Evolutionary conservation across 805 yeast genomes (phyloP).

Genomic region (Clavispora asparagi): DNA sequence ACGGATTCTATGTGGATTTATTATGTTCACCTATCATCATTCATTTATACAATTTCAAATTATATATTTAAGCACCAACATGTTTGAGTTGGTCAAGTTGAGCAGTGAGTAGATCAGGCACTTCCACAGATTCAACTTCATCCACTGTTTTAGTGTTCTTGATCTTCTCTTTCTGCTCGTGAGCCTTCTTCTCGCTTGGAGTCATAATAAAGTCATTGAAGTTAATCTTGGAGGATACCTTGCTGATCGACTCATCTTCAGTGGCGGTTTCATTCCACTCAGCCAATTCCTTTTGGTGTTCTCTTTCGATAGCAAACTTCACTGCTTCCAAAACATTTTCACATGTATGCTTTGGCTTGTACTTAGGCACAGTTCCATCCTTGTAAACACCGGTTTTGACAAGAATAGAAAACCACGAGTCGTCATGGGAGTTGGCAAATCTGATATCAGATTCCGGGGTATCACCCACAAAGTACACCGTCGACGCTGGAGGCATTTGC

Average conservation of each 20-base stretch:
- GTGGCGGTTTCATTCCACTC: constrained; percentile 63
- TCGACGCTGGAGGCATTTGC: constrained; percentile 76
- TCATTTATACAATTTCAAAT: background rate
- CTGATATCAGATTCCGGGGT: constrained; percentile 86
- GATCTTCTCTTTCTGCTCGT: constrained; percentile 11
- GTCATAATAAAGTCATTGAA: constrained; percentile 44
- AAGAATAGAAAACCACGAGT: constrained; percentile 77
- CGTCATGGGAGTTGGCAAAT: constrained; percentile 82
- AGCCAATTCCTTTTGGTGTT: constrained; percentile 62
- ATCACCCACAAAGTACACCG: constrained; percentile 86
- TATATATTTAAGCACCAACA: constrained; percentile 13
- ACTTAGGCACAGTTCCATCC: constrained; percentile 73
- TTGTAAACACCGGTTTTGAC: constrained; percentile 87
- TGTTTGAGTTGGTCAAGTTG: constrained; percentile 35
- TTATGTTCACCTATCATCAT: background rate
- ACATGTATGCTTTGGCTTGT: constrained; percentile 69
- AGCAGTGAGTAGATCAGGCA: constrained; percentile 45
- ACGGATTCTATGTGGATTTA: too few relatives aligned
- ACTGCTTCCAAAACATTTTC: constrained; percentile 79
- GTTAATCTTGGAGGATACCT: constrained; percentile 29
- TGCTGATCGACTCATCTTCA: constrained; percentile 25
- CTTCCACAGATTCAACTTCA: constrained; percentile 45
- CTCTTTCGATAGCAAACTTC: constrained; percentile 76
- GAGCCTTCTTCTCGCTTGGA: constrained; percentile 27
- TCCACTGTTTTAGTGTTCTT: constrained; percentile 14